These are phyloP conservation scores for Nigrograna mackinnonii DNA, from an alignment of 2,329 filamentous ascomycete species.

Conservation along the genomic window DNA sequence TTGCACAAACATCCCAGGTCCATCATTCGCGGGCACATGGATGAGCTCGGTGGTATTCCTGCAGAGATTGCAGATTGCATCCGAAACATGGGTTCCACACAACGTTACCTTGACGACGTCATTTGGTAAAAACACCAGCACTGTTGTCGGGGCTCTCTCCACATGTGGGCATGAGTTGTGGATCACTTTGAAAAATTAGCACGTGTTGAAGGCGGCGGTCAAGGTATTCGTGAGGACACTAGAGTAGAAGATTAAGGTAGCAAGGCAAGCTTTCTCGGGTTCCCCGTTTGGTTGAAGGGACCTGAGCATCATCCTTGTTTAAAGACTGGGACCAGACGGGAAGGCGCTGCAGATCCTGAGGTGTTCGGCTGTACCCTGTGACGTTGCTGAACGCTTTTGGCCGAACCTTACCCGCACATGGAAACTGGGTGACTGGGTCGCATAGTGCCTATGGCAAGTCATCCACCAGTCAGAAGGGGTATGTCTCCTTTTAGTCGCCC, in stretches of 20 bases:
- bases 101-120: conserved; percentile 14
- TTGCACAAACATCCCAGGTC: conserved; percentile 1
- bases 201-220: conserved; percentile 13
- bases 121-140: conserved; percentile 10
- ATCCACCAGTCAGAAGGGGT: too few relatives aligned
- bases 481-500: background rate
- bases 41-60: conserved; percentile 1
- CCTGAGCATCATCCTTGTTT: conserved; percentile 17
- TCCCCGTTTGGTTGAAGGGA: conserved; percentile 11
- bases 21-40: conserved; percentile 5
- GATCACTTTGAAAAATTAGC: conserved; percentile 13
- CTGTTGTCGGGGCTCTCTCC: conserved; percentile 9
- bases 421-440: background rate
- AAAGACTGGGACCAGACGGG: conserved; percentile 17
- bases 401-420: conserved; percentile 6
- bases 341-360: conserved; percentile 23
- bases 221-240: too few relatives aligned
- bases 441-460: background rate
- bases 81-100: conserved; percentile 13
- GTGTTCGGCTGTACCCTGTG: conserved; percentile 9
- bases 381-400: conserved; percentile 10
- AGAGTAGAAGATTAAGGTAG: conserved; percentile 9
- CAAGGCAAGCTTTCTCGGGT: conserved; percentile 20
- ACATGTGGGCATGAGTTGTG: conserved; percentile 11
- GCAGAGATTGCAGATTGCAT: conserved; percentile 15